Conservation (phyloP, 2,329 filamentous ascomycete species). For the Cladosporium velox region DNA sequence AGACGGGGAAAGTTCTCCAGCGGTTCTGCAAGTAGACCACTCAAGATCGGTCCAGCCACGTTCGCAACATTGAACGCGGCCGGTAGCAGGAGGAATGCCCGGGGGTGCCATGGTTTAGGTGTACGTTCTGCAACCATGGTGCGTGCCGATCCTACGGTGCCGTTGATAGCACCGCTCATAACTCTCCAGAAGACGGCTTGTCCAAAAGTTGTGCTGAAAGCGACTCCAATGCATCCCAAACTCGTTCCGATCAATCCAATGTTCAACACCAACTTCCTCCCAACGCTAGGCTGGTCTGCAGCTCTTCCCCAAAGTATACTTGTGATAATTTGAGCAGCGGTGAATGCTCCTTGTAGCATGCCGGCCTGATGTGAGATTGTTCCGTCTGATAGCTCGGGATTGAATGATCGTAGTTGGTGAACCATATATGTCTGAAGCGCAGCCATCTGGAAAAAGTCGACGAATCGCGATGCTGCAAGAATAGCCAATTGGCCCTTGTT, state of each 20-base stretch:
- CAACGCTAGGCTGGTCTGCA: conserved; percentile 48
- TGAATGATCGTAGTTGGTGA: conserved; percentile 46
- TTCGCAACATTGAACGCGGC: conserved; percentile 47
- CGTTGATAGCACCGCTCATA: conserved; percentile 45
- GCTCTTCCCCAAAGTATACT: conserved; percentile 46
- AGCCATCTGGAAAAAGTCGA: conserved; percentile 49
- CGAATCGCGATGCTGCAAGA: conserved; percentile 43
- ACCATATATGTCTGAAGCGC: conserved; percentile 49
- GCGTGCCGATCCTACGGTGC: conserved; percentile 44
- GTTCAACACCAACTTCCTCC: conserved; percentile 43
- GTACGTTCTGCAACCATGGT: conserved; percentile 47
- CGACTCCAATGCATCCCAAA: conserved; percentile 43
- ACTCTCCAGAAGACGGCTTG: conserved; percentile 47
- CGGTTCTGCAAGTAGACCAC: conserved; percentile 65
- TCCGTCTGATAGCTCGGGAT: conserved; percentile 48
- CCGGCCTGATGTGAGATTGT: conserved; percentile 47
- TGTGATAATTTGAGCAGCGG: conserved; percentile 46
- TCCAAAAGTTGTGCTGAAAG: conserved; percentile 41
- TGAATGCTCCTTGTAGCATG: conserved; percentile 45
- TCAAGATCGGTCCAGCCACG: conserved; percentile 53
- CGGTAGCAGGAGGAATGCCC: conserved; percentile 44
- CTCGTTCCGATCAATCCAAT: conserved; percentile 44
- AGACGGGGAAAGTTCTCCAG: conserved; percentile 55
- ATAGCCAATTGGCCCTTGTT: conserved; percentile 45
- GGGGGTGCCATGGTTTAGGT: conserved; percentile 44